Conservation (phyloP, 768 basidiomycete genomes). For the Amanita phalloides region DNA sequence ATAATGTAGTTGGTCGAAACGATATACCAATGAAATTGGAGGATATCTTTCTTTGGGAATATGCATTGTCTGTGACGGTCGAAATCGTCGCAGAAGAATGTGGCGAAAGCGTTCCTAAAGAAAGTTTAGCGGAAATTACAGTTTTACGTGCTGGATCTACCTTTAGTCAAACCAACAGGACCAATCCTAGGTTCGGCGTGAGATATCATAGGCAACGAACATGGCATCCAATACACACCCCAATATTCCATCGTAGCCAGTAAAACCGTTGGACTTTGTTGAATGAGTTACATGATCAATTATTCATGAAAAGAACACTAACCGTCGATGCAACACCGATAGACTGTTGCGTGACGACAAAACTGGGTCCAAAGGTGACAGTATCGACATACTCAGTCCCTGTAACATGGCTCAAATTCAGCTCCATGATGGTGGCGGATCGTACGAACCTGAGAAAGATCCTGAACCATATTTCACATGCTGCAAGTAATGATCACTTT, state of each 20-base stretch:
- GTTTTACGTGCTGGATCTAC: slow-evolving; percentile 9
- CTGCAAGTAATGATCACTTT: slow-evolving; percentile 15
- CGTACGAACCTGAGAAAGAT: slow-evolving; percentile 40
- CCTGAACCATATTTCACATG: slow-evolving; percentile 52
- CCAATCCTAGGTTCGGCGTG: slow-evolving; percentile 35
- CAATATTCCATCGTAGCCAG: slow-evolving; percentile 51
- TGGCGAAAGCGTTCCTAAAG: slow-evolving; percentile 22
- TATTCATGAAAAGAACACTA: neutral
- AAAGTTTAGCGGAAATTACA: neutral
- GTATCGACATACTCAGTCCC: slow-evolving; percentile 42
- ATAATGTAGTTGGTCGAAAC: slow-evolving; percentile 32
- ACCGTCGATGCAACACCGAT: slow-evolving; percentile 48
- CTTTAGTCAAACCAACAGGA: slow-evolving; percentile 43
- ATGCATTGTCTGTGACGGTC: slow-evolving; percentile 50
- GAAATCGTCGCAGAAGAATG: slow-evolving; percentile 24
- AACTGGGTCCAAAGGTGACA: slow-evolving; percentile 37
- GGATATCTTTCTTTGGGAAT: slow-evolving; percentile 25
- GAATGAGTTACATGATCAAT: neutral
- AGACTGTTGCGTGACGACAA: slow-evolving; percentile 39
- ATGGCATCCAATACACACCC: slow-evolving; percentile 27
- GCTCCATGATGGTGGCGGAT: neutral
- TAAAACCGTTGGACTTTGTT: slow-evolving; percentile 26
- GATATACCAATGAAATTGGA: slow-evolving; percentile 36
- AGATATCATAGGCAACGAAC: neutral
- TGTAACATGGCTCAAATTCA: slow-evolving; percentile 6